Percentiles rank a stretch among this genome's conserved stretches.
Conservation (phyloP, 768 basidiomycete genomes). For the Collybia mongolica region DNA sequence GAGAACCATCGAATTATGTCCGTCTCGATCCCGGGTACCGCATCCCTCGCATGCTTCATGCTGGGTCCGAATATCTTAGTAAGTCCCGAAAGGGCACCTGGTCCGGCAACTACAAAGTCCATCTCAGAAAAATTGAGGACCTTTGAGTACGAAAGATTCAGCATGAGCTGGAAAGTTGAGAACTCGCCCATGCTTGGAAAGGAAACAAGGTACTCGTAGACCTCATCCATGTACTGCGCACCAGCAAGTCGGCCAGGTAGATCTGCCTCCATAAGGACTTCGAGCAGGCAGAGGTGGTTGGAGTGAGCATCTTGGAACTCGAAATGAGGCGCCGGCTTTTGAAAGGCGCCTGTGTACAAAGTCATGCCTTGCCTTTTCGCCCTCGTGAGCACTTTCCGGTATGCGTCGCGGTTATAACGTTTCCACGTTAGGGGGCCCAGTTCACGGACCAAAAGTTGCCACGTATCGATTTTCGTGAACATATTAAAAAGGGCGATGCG, state of each 20-base stretch:
- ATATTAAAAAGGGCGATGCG: constrained; percentile 69
- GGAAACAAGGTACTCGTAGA: constrained; percentile 55
- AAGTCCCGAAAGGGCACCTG: constrained; percentile 67
- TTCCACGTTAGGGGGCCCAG: constrained; percentile 64
- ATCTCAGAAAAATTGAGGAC: constrained; percentile 61
- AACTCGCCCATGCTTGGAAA: constrained; percentile 79
- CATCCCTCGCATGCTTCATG: constrained; percentile 27
- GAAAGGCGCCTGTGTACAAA: constrained; percentile 74
- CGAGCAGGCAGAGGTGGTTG: constrained; percentile 65
- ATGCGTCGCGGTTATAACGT: constrained; percentile 50
- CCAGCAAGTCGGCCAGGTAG: constrained; percentile 46
- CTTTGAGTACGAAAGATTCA: constrained; percentile 56
- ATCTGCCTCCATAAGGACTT: constrained; percentile 56
- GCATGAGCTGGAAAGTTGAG: constrained; percentile 65
- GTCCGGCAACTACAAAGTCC: constrained; percentile 71
- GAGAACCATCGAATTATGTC: constrained; percentile 67
- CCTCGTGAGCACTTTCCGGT: constrained; percentile 48
- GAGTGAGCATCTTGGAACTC: constrained; percentile 43
- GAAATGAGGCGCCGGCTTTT: constrained; percentile 65
- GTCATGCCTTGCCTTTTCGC: constrained; percentile 33
- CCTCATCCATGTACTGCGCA: constrained; percentile 59
- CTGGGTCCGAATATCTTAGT: constrained; percentile 58
- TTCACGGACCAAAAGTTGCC: constrained; percentile 52
- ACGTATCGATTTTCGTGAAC: constrained; percentile 73
- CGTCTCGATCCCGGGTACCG: constrained; percentile 41